These are phyloP conservation scores for Hortaea werneckii DNA, from an alignment of 2,329 filamentous ascomycete genomes.

Conservation along the genomic window DNA sequence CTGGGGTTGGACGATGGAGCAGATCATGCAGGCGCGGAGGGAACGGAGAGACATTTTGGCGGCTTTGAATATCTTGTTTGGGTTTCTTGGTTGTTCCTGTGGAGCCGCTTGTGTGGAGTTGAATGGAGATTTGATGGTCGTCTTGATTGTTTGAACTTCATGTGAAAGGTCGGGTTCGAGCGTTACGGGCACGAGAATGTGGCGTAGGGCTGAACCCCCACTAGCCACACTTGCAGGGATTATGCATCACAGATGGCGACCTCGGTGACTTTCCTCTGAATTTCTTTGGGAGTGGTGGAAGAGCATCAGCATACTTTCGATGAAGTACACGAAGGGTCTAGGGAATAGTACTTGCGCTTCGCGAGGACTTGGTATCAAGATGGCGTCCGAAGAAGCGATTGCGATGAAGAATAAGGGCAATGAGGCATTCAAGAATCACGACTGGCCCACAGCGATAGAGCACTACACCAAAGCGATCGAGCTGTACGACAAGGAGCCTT, in stretches of 20 bases:
- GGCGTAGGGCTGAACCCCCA: too few relatives aligned
- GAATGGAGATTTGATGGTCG: not conserved
- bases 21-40: constrained; percentile 96
- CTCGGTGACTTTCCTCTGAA: too few relatives aligned
- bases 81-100: too few relatives aligned
- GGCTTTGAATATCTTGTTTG: not conserved
- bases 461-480: constrained; percentile 74
- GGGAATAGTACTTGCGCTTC: too few relatives aligned
- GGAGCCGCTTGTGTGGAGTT: too few relatives aligned
- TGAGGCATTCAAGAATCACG: constrained; percentile 76
- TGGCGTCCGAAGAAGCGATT: constrained; percentile 49
- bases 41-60: constrained; percentile 53
- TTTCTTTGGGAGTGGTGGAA: too few relatives aligned
- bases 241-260: too few relatives aligned
- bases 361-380: constrained; percentile 6
- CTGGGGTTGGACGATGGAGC: constrained; percentile 75
- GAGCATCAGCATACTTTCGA: too few relatives aligned
- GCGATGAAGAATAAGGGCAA: constrained; percentile 91
- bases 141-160: not conserved
- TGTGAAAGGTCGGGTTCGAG: too few relatives aligned
- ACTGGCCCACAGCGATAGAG: constrained; percentile 74
- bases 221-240: too few relatives aligned
- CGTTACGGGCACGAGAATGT: too few relatives aligned
- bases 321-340: too few relatives aligned
- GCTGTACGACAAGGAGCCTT: constrained; percentile 69